A percentile compares a stretch with the other conserved stretches of the same genome.
Evolutionary conservation across 768 basidiomycete genomes (phyloP).

Genomic region (Auricularia sp.): DNA sequence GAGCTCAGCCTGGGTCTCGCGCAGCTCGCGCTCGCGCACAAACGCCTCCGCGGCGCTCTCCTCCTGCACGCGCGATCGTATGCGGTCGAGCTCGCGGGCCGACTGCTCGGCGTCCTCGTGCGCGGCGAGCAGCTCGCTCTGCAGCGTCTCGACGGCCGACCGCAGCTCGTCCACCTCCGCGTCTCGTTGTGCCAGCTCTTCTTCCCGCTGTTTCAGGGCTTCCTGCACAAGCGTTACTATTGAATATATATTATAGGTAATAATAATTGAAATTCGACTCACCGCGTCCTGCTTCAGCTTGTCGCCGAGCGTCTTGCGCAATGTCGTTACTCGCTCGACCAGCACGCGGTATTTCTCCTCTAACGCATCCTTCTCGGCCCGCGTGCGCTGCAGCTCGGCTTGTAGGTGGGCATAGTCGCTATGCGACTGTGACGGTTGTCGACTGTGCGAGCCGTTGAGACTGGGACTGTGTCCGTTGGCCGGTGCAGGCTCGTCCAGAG

Average conservation of each 20-base stretch:
- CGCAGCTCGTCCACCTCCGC: slow-evolving; percentile 67
- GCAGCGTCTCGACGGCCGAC: slow-evolving; percentile 65
- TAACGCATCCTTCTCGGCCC: slow-evolving; percentile 81
- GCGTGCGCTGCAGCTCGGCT: slow-evolving; percentile 61
- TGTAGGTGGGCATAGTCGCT: slow-evolving; percentile 51
- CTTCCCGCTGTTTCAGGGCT: slow-evolving; percentile 39
- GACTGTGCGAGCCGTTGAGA: slow-evolving; percentile 1
- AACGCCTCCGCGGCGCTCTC: slow-evolving; percentile 61
- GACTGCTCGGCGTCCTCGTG: slow-evolving; percentile 66
- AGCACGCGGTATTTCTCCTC: slow-evolving; percentile 78
- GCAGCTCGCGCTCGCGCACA: slow-evolving; percentile 66
- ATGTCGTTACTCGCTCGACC: slow-evolving; percentile 79
- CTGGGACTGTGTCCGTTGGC: slow-evolving; percentile 4
- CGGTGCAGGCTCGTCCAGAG: slow-evolving; percentile 7
- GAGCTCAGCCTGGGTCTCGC: slow-evolving; percentile 76
- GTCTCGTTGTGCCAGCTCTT: slow-evolving; percentile 93
- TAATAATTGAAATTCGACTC: slow-evolving; percentile 21
- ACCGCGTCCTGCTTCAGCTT: slow-evolving; percentile 96
- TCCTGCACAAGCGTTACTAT: not conserved
- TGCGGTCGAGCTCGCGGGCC: slow-evolving; percentile 54
- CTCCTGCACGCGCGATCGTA: slow-evolving; percentile 54
- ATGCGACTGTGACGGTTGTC: not conserved
- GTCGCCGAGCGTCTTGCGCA: slow-evolving; percentile 88
- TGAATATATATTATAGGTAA: slow-evolving; percentile 2
- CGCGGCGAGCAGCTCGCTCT: slow-evolving; percentile 65